These are phyloP conservation scores for Lasiosphaeris hirsuta DNA, from an alignment of 495 filamentous ascomycete species.

Conservation along the genomic window DNA sequence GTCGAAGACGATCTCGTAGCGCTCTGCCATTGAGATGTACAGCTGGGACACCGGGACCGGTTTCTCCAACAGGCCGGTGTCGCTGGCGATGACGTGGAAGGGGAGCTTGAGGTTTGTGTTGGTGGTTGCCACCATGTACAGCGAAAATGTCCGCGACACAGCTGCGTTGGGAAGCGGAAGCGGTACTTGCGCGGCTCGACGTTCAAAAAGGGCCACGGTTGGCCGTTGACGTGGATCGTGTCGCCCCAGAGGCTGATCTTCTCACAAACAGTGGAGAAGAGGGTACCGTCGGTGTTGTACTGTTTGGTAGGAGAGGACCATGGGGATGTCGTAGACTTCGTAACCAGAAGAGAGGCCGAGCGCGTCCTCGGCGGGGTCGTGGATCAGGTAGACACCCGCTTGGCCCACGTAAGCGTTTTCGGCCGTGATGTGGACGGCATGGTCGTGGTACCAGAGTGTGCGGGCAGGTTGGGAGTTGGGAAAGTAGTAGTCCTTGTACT, in stretches of 20 bases:
- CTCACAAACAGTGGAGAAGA: conserved; percentile 37
- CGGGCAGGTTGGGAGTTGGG: conserved; percentile 48
- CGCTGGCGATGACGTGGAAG: conserved; percentile 46
- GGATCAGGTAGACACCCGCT: conserved; percentile 38
- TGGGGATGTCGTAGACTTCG: conserved; percentile 47
- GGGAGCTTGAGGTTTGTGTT: conserved; percentile 22
- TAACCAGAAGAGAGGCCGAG: conserved; percentile 41
- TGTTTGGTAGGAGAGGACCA: conserved; percentile 45
- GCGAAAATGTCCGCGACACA: conserved; percentile 43
- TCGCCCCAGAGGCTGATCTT: conserved; percentile 46
- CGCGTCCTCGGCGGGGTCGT: conserved; percentile 38
- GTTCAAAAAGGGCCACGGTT: conserved; percentile 48
- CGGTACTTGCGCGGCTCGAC: conserved; percentile 55
- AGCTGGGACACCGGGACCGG: conserved; percentile 34
- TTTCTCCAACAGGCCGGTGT: conserved; percentile 40
- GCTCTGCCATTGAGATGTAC: conserved; percentile 49
- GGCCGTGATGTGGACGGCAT: conserved; percentile 37
- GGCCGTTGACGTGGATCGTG: conserved; percentile 50
- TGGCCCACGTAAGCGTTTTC: conserved; percentile 50
- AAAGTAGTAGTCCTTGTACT: conserved; percentile 58
- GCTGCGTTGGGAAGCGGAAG: conserved; percentile 49
- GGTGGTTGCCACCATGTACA: conserved; percentile 32
- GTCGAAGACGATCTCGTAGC: conserved; percentile 52
- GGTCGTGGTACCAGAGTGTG: conserved; percentile 56
- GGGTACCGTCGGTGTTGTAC: conserved; percentile 42